Evolutionary conservation across 768 basidiomycete species (phyloP), one percentile per base, ranked within the genome.

Genomic region (Trametes cinnabarina): DNA sequence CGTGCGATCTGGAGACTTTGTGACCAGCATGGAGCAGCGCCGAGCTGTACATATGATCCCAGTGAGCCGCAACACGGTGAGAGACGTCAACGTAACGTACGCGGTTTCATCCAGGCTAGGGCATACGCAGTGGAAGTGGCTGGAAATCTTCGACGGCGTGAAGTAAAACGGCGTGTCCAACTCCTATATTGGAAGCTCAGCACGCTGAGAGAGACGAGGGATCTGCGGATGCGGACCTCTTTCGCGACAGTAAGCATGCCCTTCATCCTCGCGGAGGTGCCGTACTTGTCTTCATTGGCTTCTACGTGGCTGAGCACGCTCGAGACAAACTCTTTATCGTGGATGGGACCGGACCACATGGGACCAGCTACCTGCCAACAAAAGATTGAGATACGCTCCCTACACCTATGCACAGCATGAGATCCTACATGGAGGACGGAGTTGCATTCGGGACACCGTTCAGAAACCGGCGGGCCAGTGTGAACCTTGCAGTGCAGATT

Each of bases 291-390:
- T 61, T 81, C 69, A 61, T 87, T 81, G 15, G 69, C 71, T 55
- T 87, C 83, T 12, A 95, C 75, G 65, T 94, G 90, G 20, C 81
- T 76, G 28, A 97, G 75, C 14, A 96, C 86, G 61, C 83, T 82
- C n/a, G 74, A 69, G 5, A 93, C 79, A 65, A 98, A 99, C 6
- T 76, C 77, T 1, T 74, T 64, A 68, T 94, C 82, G 66, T 99
- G 97, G 22, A 99, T 73, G 1, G 88, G 83, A 1, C 88, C 94
- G 5, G 89, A 86, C 97, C 97, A 98, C 91, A 99, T 95, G 0
- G 97, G 97, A 1, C 97, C 97, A 19, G 90, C 92, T 34, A 94
- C 69, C 93, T 96, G 60, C 40, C 47, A 40, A 46, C 20, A 6
- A 23, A 49, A 51, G 43, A 40, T 34, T 40, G 40, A 34, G 34